These are phyloP conservation scores for Myxozyma melibiosi DNA, from an alignment of 805 yeast genomes.

Conservation along the genomic window DNA sequence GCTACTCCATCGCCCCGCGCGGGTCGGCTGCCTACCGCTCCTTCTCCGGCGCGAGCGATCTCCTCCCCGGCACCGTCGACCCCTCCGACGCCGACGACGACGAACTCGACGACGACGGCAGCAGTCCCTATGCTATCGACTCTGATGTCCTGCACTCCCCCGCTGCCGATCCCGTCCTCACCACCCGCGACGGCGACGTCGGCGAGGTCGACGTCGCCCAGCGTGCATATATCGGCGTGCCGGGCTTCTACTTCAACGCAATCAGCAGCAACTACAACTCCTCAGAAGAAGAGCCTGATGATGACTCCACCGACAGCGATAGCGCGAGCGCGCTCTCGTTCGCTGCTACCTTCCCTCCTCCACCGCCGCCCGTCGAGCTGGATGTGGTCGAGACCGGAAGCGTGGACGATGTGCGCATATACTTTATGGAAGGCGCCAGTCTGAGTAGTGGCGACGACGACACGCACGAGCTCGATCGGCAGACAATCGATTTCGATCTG, in stretches of 20 bases:
- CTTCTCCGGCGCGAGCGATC: conserved; percentile 24
- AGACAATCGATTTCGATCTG: background rate
- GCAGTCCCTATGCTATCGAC: background rate
- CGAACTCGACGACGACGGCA: conserved; percentile 10
- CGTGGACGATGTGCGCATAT: conserved; percentile 8
- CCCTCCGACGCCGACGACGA: conserved; percentile 13
- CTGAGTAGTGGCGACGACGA: background rate
- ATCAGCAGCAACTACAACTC: conserved; percentile 26
- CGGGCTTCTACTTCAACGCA: conserved; percentile 25
- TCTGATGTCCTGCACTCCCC: background rate
- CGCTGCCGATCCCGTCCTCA: background rate
- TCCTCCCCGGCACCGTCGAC: conserved; percentile 12
- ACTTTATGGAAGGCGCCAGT: background rate
- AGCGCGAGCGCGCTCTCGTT: too few species aligned
- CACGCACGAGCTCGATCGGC: too few species aligned
- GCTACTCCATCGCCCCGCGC: conserved; percentile 27
- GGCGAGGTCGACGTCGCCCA: background rate
- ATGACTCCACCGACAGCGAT: conserved; percentile 18
- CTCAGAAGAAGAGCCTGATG: conserved; percentile 32
- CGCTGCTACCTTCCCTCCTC: background rate
- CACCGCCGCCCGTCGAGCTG: conserved; percentile 9
- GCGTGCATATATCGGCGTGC: conserved; percentile 14
- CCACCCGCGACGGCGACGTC: background rate
- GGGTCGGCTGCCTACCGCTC: conserved; percentile 17
- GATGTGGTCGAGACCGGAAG: conserved; percentile 4